Conservation (phyloP, 23 red algal species). For the Cyanidiococcus yangmingshanensis region DNA sequence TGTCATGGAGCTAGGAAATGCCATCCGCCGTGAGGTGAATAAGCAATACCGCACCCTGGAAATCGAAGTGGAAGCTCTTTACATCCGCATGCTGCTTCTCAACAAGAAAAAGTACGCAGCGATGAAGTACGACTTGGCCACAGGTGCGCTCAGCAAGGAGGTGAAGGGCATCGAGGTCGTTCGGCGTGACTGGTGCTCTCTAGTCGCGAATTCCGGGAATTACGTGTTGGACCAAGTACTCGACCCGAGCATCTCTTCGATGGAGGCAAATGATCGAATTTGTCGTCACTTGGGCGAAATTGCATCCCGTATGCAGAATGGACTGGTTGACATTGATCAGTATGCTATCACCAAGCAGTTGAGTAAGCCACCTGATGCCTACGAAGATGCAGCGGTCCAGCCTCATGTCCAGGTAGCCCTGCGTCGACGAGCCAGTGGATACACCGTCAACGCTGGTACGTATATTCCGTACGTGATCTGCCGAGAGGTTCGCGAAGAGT, state of each 20-base stretch:
- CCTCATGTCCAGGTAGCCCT: slow-evolving; percentile 93
- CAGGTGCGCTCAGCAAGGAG: slow-evolving; percentile 53
- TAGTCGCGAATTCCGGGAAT: slow-evolving; percentile 48
- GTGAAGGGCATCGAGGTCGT: slow-evolving; percentile 96
- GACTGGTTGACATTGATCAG: slow-evolving; percentile 37
- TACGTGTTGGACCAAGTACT: slow-evolving; percentile 47
- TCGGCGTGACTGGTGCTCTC: slow-evolving; percentile 91
- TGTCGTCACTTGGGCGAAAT: slow-evolving; percentile 30
- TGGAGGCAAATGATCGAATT: slow-evolving; percentile 63
- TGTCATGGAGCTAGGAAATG: slow-evolving; percentile 41
- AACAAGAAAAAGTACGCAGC: slow-evolving; percentile 99
- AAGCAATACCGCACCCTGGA: slow-evolving; percentile 78
- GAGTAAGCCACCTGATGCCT: slow-evolving; percentile 57
- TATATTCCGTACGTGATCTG: slow-evolving; percentile 90
- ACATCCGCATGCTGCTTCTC: slow-evolving; percentile 87
- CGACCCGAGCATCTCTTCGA: slow-evolving; percentile 20
- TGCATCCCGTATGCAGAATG: slow-evolving; percentile 32
- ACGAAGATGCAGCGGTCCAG: slow-evolving; percentile 42
- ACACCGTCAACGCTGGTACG: slow-evolving; percentile 42
- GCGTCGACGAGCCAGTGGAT: slow-evolving; percentile 36
- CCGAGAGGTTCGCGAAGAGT: not conserved
- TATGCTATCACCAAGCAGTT: slow-evolving; percentile 81
- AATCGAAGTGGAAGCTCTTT: slow-evolving; percentile 96
- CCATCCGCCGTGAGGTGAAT: slow-evolving; percentile 75
- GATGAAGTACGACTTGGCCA: slow-evolving; percentile 44